Percentiles rank a stretch among this genome's conserved stretches.
Evolutionary conservation across 169 alveolate species (phyloP).

Genomic region (Sarcocystis neurona): DNA sequence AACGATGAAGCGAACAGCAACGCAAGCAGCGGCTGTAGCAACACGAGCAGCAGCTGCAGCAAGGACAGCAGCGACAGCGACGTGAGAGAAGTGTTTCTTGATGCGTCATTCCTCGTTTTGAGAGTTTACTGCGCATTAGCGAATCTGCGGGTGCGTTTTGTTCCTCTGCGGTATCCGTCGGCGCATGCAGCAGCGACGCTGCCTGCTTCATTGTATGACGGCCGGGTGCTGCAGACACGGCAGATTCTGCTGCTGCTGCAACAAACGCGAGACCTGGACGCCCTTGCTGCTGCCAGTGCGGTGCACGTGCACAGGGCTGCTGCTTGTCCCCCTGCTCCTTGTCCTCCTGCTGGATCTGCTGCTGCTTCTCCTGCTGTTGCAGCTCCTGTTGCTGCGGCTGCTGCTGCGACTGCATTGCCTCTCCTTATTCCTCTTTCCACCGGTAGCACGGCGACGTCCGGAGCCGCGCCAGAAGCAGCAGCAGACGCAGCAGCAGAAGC

Average conservation of each 20-base stretch:
- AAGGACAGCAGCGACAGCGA: too few species aligned
- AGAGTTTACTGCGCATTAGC: not conserved
- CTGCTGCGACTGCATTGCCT: too few species aligned
- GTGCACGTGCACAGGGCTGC: not conserved
- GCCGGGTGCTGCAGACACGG: not conserved
- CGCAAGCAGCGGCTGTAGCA: too few species aligned
- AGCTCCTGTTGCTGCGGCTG: too few species aligned
- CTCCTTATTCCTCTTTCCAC: too few species aligned
- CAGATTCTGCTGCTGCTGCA: not conserved
- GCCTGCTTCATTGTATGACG: not conserved
- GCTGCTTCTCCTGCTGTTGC: too few species aligned
- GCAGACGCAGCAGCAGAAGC: too few species aligned
- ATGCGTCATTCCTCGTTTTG: not conserved
- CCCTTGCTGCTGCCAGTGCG: not conserved
- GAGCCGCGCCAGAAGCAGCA: too few species aligned
- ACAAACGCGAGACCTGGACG: constrained; percentile 3
- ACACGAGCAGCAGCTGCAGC: too few species aligned
- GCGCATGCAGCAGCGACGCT: not conserved
- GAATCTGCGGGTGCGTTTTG: not conserved
- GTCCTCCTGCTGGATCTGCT: not conserved
- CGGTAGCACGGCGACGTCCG: too few species aligned
- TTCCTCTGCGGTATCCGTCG: not conserved
- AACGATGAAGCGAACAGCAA: too few species aligned
- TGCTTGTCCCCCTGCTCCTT: not conserved
- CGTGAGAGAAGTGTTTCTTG: not conserved